These are phyloP conservation scores for Sporothrix mexicana DNA, from an alignment of 2,329 filamentous ascomycete genomes.

Conservation along the genomic window DNA sequence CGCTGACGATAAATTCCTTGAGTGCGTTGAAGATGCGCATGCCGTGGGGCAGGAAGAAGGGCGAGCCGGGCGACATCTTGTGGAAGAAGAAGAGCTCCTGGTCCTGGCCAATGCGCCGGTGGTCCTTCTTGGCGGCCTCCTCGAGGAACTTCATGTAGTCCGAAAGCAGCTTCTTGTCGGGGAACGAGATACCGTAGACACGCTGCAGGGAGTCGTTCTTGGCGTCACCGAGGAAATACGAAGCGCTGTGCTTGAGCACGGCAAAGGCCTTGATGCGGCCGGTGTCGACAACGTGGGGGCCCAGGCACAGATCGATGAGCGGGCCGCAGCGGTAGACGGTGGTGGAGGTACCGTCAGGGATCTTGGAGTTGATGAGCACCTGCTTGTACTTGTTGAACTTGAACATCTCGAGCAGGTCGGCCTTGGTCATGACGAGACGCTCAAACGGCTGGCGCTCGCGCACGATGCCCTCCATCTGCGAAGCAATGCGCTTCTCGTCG, in stretches of 20 bases:
- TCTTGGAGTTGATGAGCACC: slow-evolving; percentile 93
- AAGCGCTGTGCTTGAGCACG: slow-evolving; percentile 73
- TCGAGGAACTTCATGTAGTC: slow-evolving; percentile 95
- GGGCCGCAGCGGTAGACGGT: slow-evolving; percentile 95
- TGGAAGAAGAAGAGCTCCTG: slow-evolving; percentile 99
- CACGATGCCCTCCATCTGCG: slow-evolving; percentile 79
- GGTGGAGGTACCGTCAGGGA: slow-evolving; percentile 84
- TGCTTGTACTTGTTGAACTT: slow-evolving; percentile 98
- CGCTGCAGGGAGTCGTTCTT: slow-evolving; percentile 94
- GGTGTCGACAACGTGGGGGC: slow-evolving; percentile 92
- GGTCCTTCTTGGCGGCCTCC: slow-evolving; percentile 97
- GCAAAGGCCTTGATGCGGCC: slow-evolving; percentile 93
- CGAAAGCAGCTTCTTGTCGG: slow-evolving; percentile 92
- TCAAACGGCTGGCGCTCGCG: slow-evolving; percentile 98
- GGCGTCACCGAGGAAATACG: slow-evolving; percentile 91
- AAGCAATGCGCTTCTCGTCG: slow-evolving; percentile 87
- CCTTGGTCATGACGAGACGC: slow-evolving; percentile 85
- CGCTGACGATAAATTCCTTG: slow-evolving; percentile 76
- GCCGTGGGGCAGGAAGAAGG: slow-evolving; percentile 91
- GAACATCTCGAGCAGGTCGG: slow-evolving; percentile 94
- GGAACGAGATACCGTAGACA: slow-evolving; percentile 94
- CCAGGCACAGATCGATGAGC: slow-evolving; percentile 92
- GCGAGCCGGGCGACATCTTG: slow-evolving; percentile 87
- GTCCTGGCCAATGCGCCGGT: slow-evolving; percentile 89
- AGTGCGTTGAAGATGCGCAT: slow-evolving; percentile 41